Conservation (phyloP, 2,329 filamentous ascomycete genomes). For the Sporothrix curviconia region DNA sequence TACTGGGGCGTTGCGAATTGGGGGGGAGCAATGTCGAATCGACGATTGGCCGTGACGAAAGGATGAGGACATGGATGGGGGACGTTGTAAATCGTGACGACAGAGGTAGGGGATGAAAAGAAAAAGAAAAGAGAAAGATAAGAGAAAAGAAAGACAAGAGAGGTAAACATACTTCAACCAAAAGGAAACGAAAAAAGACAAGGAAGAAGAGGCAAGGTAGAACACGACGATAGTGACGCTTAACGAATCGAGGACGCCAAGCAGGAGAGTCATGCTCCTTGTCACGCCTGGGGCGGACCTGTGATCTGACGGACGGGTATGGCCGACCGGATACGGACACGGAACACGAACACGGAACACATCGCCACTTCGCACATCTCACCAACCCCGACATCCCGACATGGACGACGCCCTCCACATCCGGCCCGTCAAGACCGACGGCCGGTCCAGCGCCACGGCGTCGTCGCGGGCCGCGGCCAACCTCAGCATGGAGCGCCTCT, state of each 20-base stretch:
- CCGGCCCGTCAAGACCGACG: conserved; percentile 15
- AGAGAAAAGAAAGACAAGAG: neutral
- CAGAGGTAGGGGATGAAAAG: neutral
- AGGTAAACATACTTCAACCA: too few species aligned
- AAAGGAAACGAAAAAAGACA: neutral
- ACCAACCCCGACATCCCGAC: neutral
- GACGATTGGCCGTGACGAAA: neutral
- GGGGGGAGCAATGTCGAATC: conserved; percentile 9
- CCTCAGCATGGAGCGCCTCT: conserved; percentile 15
- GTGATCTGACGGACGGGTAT: too few species aligned
- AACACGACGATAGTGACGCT: neutral
- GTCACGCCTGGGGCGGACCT: too few species aligned
- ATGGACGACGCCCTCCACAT: conserved; percentile 10
- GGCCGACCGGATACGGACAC: neutral
- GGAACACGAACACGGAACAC: neutral
- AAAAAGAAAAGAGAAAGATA: neutral
- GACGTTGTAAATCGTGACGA: neutral
- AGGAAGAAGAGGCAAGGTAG: neutral
- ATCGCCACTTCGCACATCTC: neutral
- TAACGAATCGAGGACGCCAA: neutral
- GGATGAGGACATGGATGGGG: neutral
- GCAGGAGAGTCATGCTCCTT: neutral
- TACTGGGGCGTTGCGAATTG: too few species aligned
- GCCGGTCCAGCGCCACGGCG: conserved; percentile 5
- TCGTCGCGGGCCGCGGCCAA: conserved; percentile 15